Conservation (phyloP, 2,329 filamentous ascomycete genomes). For the Tolypocladium inflatum region DNA sequence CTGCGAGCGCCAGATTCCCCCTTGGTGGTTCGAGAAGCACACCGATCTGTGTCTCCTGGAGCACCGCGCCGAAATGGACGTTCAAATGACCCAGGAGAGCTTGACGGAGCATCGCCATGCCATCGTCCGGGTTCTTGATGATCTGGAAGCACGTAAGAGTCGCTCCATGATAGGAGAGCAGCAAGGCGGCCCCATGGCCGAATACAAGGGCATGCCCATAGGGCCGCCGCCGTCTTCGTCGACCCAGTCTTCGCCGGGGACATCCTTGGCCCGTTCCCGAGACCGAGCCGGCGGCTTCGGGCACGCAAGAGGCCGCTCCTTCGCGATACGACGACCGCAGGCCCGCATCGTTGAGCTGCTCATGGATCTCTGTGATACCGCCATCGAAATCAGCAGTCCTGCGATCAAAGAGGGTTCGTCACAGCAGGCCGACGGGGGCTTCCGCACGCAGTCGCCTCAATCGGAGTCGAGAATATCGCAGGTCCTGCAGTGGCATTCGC, state of each 20-base stretch:
- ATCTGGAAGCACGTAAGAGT: slow-evolving; percentile 69
- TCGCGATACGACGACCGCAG: slow-evolving; percentile 81
- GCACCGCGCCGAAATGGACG: slow-evolving; percentile 93
- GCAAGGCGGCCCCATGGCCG: slow-evolving; percentile 47
- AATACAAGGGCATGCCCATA: slow-evolving; percentile 84
- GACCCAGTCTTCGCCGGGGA: slow-evolving; percentile 61
- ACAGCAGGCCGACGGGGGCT: slow-evolving; percentile 56
- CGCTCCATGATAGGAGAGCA: slow-evolving; percentile 50
- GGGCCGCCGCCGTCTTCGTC: slow-evolving; percentile 65
- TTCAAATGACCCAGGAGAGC: slow-evolving; percentile 89
- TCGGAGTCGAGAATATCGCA: slow-evolving; percentile 93
- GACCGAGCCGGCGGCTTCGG: slow-evolving; percentile 67
- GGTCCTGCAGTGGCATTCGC: slow-evolving; percentile 93
- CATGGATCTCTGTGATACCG: slow-evolving; percentile 90
- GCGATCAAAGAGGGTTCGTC: slow-evolving; percentile 77
- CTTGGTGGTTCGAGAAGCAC: slow-evolving; percentile 99
- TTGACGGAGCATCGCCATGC: slow-evolving; percentile 86
- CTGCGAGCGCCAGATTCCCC: slow-evolving; percentile 91
- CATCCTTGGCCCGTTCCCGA: slow-evolving; percentile 61
- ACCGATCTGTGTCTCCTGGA: slow-evolving; percentile 94
- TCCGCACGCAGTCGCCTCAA: slow-evolving; percentile 88
- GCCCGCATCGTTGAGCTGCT: slow-evolving; percentile 91
- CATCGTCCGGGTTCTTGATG: slow-evolving; percentile 92
- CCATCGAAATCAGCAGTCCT: slow-evolving; percentile 88
- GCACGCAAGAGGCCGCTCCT: slow-evolving; percentile 76